These are phyloP conservation scores for Diaporthe vaccinii DNA, from an alignment of 2,329 filamentous ascomycete genomes.

Conservation along the genomic window DNA sequence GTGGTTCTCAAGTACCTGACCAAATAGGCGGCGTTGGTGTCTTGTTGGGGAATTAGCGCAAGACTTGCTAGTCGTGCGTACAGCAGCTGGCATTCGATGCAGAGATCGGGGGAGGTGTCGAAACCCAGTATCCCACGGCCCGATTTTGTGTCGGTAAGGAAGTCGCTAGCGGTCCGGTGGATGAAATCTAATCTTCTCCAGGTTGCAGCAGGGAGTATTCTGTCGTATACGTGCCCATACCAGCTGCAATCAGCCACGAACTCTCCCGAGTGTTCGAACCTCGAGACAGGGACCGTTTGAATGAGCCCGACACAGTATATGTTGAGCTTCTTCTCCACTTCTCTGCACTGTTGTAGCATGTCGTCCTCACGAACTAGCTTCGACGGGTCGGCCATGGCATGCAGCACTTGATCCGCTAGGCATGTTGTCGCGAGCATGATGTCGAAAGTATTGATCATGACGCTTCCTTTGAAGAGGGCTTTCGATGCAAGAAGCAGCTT, in stretches of 20 bases:
- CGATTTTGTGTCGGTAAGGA: slow-evolving; percentile 42
- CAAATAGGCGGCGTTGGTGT: no score
- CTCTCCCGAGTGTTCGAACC: fast-evolving
- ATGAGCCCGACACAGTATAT: slow-evolving; percentile 3
- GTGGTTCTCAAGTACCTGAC: background rate
- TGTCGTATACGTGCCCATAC: slow-evolving; percentile 26
- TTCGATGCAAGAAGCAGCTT: background rate
- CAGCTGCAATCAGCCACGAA: background rate
- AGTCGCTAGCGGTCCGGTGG: slow-evolving; percentile 22
- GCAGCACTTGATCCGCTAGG: background rate
- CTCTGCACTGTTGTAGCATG: background rate
- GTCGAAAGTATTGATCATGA: background rate
- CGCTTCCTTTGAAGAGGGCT: no score
- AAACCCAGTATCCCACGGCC: background rate
- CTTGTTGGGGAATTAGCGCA: background rate
- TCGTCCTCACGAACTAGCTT: background rate
- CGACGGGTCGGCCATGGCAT: background rate
- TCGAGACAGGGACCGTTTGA: background rate
- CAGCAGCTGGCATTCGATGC: background rate
- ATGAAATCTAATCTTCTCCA: background rate
- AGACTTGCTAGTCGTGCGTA: background rate
- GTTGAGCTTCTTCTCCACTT: background rate
- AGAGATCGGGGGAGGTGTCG: background rate
- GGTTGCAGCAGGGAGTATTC: background rate
- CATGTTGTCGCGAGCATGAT: slow-evolving; percentile 4